Percentiles rank a stretch among this genome's conserved stretches.
Conservation (phyloP, 1,139 yeast genomes). For the Kurtzmaniella quercitrusa region DNA sequence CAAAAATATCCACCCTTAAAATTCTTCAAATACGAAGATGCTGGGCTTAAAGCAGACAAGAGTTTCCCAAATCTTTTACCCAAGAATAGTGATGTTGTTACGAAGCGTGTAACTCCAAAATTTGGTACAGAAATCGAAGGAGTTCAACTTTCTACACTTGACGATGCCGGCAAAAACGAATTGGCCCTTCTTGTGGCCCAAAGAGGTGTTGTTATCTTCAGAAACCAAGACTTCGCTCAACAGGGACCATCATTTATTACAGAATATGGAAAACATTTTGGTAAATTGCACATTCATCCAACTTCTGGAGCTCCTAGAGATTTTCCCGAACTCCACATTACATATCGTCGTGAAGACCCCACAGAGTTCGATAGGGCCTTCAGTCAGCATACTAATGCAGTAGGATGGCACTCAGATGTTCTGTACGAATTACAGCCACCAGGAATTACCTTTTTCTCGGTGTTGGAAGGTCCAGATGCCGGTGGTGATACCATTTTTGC, state of each 20-base stretch:
- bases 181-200: conserved; percentile 61
- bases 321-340: conserved; percentile 58
- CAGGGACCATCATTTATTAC: conserved; percentile 52
- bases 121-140: conserved; percentile 63
- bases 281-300: conserved; percentile 70
- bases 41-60: conserved; percentile 57
- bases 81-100: conserved; percentile 22
- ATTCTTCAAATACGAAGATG: conserved; percentile 48
- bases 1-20: conserved; percentile 43
- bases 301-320: conserved; percentile 65
- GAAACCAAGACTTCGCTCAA: conserved; percentile 60
- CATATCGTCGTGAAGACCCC: conserved; percentile 48
- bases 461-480: conserved; percentile 56
- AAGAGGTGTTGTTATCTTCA: conserved; percentile 65
- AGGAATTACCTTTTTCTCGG: conserved; percentile 57
- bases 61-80: conserved; percentile 48
- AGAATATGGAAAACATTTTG: conserved; percentile 60
- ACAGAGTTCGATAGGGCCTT: conserved; percentile 30
- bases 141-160: conserved; percentile 52
- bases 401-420: conserved; percentile 65
- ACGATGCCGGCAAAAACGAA: conserved; percentile 55
- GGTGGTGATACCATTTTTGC: conserved; percentile 78
- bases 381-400: conserved; percentile 28
- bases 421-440: conserved; percentile 73
- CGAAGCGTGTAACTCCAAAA: conserved; percentile 53